Percentiles rank a stretch among this genome's conserved stretches.
Evolutionary conservation across 805 yeast species (phyloP).

Genomic region (Blastobotrys terrestris): DNA sequence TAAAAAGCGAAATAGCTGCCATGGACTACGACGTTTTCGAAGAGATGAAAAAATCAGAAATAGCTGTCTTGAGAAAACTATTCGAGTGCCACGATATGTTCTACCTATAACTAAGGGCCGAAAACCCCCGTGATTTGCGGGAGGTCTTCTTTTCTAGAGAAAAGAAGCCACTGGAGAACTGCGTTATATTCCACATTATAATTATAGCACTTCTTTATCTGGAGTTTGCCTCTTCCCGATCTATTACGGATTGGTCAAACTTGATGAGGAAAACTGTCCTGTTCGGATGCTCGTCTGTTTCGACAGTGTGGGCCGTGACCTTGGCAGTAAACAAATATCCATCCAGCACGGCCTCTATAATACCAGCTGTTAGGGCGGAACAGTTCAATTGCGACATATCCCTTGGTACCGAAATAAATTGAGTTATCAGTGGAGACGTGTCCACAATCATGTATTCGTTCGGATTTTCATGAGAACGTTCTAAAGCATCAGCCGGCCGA

Average conservation of each 20-base stretch:
- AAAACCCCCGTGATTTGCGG: too few relatives aligned
- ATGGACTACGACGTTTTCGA: neutral
- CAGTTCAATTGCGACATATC: conserved; percentile 75
- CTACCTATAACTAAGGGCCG: neutral
- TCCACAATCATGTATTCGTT: conserved; percentile 77
- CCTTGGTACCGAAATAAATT: conserved; percentile 68
- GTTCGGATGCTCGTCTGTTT: conserved; percentile 49
- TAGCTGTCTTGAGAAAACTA: neutral
- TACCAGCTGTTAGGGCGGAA: conserved; percentile 78
- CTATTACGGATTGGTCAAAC: conserved; percentile 40
- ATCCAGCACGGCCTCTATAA: conserved; percentile 76
- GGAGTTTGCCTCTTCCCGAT: conserved; percentile 11
- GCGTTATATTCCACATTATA: too few relatives aligned
- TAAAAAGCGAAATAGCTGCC: neutral
- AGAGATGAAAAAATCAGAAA: neutral
- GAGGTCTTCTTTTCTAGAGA: too few relatives aligned
- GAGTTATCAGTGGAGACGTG: conserved; percentile 62
- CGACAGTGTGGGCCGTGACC: conserved; percentile 80
- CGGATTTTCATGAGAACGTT: conserved; percentile 61
- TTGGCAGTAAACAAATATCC: conserved; percentile 63
- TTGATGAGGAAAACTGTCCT: conserved; percentile 73
- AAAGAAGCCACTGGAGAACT: too few relatives aligned
- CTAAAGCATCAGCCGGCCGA: conserved; percentile 64
- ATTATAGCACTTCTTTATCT: too few relatives aligned
- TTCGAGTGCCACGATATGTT: neutral